Evolutionary conservation across 371 early-diverging fungal genomes (phyloP).

Genomic region (Coemansia sp.): DNA sequence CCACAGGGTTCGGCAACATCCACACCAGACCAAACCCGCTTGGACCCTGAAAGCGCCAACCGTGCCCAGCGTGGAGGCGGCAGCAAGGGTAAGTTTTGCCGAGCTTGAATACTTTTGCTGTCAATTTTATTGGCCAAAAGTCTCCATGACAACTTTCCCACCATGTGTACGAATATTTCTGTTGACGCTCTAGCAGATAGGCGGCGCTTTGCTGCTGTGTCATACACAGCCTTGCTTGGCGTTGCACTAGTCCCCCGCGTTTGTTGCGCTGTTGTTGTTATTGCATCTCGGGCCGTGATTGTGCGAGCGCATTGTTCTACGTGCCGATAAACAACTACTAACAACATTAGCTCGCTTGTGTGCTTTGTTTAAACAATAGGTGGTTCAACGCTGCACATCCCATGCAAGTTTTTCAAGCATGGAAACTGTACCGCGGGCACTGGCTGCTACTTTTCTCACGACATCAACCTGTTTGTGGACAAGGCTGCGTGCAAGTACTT

Average conservation of each 20-base stretch:
- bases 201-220: background rate
- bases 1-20: conserved; percentile 9
- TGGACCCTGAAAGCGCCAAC: conserved; percentile 12
- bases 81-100: conserved; percentile 26
- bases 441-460: conserved; percentile 77
- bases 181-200: background rate
- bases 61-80: conserved; percentile 25
- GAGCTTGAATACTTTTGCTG: background rate
- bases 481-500: conserved; percentile 73
- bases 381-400: conserved; percentile 65
- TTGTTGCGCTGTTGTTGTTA: background rate
- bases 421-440: conserved; percentile 77
- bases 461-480: conserved; percentile 60
- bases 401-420: conserved; percentile 80
- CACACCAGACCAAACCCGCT: conserved; percentile 5
- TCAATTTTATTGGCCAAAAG: background rate
- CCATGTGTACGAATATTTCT: background rate
- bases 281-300: background rate
- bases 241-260: background rate
- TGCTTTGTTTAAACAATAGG: conserved; percentile 25
- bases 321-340: conserved; percentile 3
- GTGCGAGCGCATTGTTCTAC: background rate
- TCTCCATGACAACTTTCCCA: background rate
- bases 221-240: background rate
- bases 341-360: background rate